Percentiles rank a stretch among this genome's conserved stretches.
phyloP scores from a whole-genome alignment of 345 rosid species.

The Microcos paniculata region DNA sequence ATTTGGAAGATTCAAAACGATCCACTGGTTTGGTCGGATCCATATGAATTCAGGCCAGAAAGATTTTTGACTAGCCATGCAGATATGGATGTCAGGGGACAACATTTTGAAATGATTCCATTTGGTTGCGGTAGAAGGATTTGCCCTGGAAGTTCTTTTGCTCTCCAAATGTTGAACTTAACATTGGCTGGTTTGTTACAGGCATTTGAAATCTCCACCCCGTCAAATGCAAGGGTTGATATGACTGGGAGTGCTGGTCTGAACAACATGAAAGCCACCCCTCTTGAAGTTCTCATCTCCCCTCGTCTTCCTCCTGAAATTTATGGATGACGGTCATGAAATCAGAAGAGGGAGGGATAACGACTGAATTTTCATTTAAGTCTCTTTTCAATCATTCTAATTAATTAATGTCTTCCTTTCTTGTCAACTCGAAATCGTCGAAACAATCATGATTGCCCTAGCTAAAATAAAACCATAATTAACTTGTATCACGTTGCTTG shows the following conservation, averaged over 20 bases:
- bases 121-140: constrained; percentile 40
- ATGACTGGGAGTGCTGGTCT: constrained; percentile 27
- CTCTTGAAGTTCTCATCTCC: constrained; percentile 26
- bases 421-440: too few relatives aligned
- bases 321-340: neutral
- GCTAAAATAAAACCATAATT: too few relatives aligned
- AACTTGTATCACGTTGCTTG: too few relatives aligned
- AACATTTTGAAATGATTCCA: constrained; percentile 33
- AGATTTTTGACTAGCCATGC: constrained; percentile 32
- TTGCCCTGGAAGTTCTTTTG: constrained; percentile 34
- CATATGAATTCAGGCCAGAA: constrained; percentile 32
- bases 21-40: constrained; percentile 33
- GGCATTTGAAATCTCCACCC: constrained; percentile 27
- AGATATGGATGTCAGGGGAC: constrained; percentile 33
- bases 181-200: constrained; percentile 35
- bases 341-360: too few relatives aligned
- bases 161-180: constrained; percentile 22
- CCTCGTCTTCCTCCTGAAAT: constrained; percentile 22
- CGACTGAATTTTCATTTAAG: too few relatives aligned
- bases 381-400: too few relatives aligned
- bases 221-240: constrained; percentile 17
- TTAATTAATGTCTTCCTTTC: too few relatives aligned
- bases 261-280: constrained; percentile 26
- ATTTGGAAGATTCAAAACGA: constrained; percentile 36
- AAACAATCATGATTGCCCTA: too few relatives aligned